Evolutionary conservation across 345 rosid species (phyloP), one percentile per base, ranked within the genome.

Genomic region (Limnanthes douglasii): DNA sequence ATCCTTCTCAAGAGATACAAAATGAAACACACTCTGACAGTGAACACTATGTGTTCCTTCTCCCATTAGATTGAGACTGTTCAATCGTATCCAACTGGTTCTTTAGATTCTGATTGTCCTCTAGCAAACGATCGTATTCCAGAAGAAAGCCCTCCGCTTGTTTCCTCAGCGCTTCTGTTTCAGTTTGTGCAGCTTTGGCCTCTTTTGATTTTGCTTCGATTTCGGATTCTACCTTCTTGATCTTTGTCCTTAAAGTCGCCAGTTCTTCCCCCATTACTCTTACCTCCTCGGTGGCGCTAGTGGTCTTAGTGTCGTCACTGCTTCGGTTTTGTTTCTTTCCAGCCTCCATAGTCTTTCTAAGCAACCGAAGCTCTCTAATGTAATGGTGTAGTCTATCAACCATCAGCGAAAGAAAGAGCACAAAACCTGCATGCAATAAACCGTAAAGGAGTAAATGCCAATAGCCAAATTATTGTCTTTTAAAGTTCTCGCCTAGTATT

Each of bases 301-400:
- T 56, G 43, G 31, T 63, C 30, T 74, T 75, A 6, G 63, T 74
- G 11, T 73, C 88, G 8, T 75, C 84, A 4, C 49, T 31, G 5
- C 93, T 52, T 43, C 74, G 62, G 57, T 43, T 65, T 39, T 76
- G 85, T 54, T 73, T 80, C 78, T 78, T 84, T 13, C 62, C 68
- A 31, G 60, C 61, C 51, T 86, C 94, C 78, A 72, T 75, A 30
- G 81, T 56, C 70, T 78, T 81, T 46, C 94, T 68, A 9, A 86
- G 68, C 8, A 68, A 32, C 2, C 79, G 66, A 10, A 86, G 74
- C 30, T 86, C 94, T 56, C 92, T 75, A 8, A 80, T 81, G 69
- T 77, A 81, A 42, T 86, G 76, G 59, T 86, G 96, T 35, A 81
- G 48, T 43, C 96, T 55, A 45, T 86, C 96, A 13, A 81, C 72